Base-by-base conservation (phyloP, 1,284 basidiomycete species). In the Moesziomyces antarcticus region DNA sequence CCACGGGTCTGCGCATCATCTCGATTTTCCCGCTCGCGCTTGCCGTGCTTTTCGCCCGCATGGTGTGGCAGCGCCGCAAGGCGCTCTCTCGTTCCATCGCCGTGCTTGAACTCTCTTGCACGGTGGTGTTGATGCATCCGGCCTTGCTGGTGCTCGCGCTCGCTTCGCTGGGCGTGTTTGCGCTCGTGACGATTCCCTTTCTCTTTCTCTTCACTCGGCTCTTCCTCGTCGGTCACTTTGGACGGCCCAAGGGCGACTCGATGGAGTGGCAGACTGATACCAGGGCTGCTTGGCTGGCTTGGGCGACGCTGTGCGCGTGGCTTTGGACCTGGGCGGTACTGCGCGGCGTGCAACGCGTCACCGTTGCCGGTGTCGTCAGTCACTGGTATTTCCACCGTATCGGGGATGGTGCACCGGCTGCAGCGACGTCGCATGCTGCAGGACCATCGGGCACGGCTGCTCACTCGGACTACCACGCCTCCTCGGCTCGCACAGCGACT, bases 251-350 rank as follows among this genome's bases (percentile, higher is more conserved):
- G 43, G 49, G 67, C 43, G 67, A 73, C 43, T 58, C 67, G 43
- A 82, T 83, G 80, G 89, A 90, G 72, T 94, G 91, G 88, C 91
- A 93, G 80, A 86, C 94, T 13, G 83, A 87, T 30, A 88, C 89
- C n/a, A 92, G 91, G 87, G 93, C 93, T 0, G 90, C 92, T 54
- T 93, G 91, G 91, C 88, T 92, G 0, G 92, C 94, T 21, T 87
- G 88, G 45, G 87, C 88, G 3, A 88, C 91, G 0, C 86, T 91
- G 2, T 86, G 86, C 0, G 87, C 92, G 0, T 96, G 93, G 92
- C 84, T 94, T 2, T 97, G 94, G 94, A 92, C 89, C 11, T 95
- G 93, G 92, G 92, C 90, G 18, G 90, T 97, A 3, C 89, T 92
- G 16, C 88, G 94, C 33, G 94, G 94, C 1, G 84, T 93, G 0